phyloP scores from a whole-genome alignment of 495 filamentous ascomycete genomes.

The Neurospora hispaniola region DNA sequence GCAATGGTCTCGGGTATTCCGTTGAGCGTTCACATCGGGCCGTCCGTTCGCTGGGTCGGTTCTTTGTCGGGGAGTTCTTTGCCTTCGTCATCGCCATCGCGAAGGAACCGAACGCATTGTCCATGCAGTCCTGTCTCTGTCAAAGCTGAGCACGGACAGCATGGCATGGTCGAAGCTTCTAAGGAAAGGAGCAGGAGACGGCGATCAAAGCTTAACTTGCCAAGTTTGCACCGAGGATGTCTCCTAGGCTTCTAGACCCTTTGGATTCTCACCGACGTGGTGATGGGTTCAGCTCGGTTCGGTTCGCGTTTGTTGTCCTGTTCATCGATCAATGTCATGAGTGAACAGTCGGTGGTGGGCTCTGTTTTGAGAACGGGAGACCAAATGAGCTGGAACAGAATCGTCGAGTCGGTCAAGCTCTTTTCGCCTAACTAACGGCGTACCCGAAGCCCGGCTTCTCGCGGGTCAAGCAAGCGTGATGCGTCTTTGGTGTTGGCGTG shows the following conservation, averaged over 20 bases:
- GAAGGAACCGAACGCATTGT: neutral
- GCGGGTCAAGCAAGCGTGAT: neutral
- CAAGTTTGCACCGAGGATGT: neutral
- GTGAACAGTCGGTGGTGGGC: neutral
- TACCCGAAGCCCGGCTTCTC: neutral
- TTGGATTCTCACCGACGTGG: neutral
- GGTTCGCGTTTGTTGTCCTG: neutral
- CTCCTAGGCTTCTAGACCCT: neutral
- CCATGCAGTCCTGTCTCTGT: neutral
- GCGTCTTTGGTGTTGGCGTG: neutral
- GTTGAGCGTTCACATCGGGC: neutral
- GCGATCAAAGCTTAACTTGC: neutral
- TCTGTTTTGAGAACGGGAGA: neutral
- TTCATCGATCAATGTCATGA: neutral
- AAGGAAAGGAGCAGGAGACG: neutral
- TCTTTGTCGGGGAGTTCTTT: neutral
- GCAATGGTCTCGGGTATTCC: neutral
- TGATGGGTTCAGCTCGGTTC: neutral
- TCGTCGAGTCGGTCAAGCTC: neutral
- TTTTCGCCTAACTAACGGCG: neutral
- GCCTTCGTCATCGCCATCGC: neutral
- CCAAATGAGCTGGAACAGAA: neutral
- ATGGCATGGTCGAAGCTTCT: neutral
- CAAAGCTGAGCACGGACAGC: neutral
- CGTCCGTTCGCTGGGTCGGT: neutral